Base-by-base conservation (phyloP, 192 early-diverging fungal species). In the Geranomyces michiganensis region DNA sequence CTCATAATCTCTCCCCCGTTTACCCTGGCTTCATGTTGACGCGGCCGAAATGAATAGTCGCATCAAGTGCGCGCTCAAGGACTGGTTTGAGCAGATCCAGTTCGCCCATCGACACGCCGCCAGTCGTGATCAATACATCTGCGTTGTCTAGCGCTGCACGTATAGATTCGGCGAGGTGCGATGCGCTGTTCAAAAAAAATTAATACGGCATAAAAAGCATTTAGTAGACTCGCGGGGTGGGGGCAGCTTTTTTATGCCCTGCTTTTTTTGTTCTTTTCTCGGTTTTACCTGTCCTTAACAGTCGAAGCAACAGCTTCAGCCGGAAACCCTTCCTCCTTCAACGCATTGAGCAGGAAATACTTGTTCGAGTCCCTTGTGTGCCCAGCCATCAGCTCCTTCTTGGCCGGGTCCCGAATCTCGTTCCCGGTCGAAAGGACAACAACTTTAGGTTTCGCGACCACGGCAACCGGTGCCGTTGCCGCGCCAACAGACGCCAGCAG, bases 31-130 rank as follows among this genome's bases (percentile, higher is more conserved):
- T 97, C 88, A 99, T 89, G 43, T 79, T 75, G 13, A 99, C 90
- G 12, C 96, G 85, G 0, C 96, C 96, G 85, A 99, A 96, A 49
- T 92, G 88, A 26, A 97, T 91, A 0, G 69, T 82, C 14, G 90
- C 96, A n/a, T 83, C 82, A 17, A 96, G 71, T 13, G 79, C 81
- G 49, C 90, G 87, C 71, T 95, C 92, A 0, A 96, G 78, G 0
- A 93, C 90, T 0, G 93, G 88, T 68, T 97, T 96, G 53, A 99
- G 79, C 62, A 92, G 84, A 80, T 99, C 96, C 33, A 88, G 80
- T 80, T 99, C 96, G 51, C 96, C 96, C 96, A 99, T 99, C n/a
- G 93, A 94, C 0, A 97, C 96, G 0, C 96, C 96, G 30, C 96
- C 96, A 0, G 95, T 95, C 0, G 92, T 93, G 12, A 99, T 85